Base-by-base conservation (phyloP, 108 stramenopile genomes). In the Phaeodactylum tricornutum region DNA sequence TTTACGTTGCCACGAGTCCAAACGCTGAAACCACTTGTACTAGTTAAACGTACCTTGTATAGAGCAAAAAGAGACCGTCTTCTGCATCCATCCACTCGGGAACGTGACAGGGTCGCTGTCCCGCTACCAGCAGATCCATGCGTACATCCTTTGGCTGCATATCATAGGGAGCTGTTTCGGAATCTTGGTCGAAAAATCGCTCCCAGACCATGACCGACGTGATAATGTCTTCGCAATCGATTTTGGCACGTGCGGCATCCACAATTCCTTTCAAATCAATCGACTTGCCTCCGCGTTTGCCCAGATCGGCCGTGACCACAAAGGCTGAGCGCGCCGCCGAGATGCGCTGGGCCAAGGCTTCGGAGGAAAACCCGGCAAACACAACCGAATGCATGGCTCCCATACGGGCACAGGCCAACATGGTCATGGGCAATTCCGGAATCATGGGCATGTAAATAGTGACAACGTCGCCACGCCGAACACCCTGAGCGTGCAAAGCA, bases 401-500 rank as follows among this genome's bases (percentile, higher is more conserved):
- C 42, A 99, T 92, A 21, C 98, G 72, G 26, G 95, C 82, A 61
- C 98, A 99, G 9, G 98, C 96, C 52, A 99, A 62, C 95, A 99
- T 96, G 44, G 90, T 92, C 69, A 96, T 87, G 50, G 87, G 81
- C 29, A 89, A 61, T 53, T 99, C 94, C 7, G 95, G 94, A 20
- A 97, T 88, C 98, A 99, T 99, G 43, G 98, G 98, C 96, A 96
- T 89, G 74, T 97, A 98, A 32, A 97, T 60, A 35, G 92, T 97
- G 7, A 97, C 96, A 31, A 92, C 77, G 72, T 96, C 94, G 1
- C 94, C 94, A 57, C 87, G 94, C 51, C 49, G 37, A 12, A 88
- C 86, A 7, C 93, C 94, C 50, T 56, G 52, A 0, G 66, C 42
- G 53, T 72, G 66, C 34, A 99, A 61, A 16, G 93, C 94, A 72